Conservation (phyloP, 768 basidiomycete genomes). For the Mrakia blollopis region DNA sequence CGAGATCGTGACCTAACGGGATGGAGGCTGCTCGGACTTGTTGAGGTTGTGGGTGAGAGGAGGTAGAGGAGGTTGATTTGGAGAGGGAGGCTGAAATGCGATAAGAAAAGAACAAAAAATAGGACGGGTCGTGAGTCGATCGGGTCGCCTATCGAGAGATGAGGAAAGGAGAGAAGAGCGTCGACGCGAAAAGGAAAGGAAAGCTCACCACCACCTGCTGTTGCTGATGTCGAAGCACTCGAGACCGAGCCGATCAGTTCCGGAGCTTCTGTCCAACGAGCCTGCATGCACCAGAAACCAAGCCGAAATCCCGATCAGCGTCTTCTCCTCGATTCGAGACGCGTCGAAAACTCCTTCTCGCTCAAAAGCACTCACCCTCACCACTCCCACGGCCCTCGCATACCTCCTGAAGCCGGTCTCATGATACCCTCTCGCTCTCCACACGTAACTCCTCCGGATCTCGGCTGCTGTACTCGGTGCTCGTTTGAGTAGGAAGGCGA, state of each 20-base stretch:
- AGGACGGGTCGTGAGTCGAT: neutral
- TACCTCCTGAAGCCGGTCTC: slow-evolving; percentile 94
- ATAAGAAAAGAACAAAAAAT: neutral
- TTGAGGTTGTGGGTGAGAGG: neutral
- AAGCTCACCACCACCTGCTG: no score
- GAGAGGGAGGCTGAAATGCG: neutral
- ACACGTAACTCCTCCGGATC: slow-evolving; percentile 78
- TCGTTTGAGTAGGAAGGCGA: slow-evolving; percentile 76
- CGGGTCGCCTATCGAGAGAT: no score
- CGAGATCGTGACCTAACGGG: slow-evolving; percentile 3
- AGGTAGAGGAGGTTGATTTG: neutral
- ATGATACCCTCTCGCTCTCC: slow-evolving; percentile 79
- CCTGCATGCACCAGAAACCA: slow-evolving; percentile 46
- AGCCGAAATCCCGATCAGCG: neutral
- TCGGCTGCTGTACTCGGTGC: slow-evolving; percentile 76
- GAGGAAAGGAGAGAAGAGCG: neutral
- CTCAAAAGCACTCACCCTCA: slow-evolving; percentile 42
- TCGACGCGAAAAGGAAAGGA: neutral
- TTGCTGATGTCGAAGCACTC: slow-evolving; percentile 36
- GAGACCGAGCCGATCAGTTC: slow-evolving; percentile 56
- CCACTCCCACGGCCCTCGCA: slow-evolving; percentile 67
- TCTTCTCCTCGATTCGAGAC: no score
- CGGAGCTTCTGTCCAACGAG: slow-evolving; percentile 63
- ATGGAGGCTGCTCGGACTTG: neutral
- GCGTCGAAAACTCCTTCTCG: neutral